Percentiles rank a stretch among this genome's conserved stretches.
phyloP scores from a whole-genome alignment of 2,329 filamentous ascomycete species.

The Beauveria varroae region DNA sequence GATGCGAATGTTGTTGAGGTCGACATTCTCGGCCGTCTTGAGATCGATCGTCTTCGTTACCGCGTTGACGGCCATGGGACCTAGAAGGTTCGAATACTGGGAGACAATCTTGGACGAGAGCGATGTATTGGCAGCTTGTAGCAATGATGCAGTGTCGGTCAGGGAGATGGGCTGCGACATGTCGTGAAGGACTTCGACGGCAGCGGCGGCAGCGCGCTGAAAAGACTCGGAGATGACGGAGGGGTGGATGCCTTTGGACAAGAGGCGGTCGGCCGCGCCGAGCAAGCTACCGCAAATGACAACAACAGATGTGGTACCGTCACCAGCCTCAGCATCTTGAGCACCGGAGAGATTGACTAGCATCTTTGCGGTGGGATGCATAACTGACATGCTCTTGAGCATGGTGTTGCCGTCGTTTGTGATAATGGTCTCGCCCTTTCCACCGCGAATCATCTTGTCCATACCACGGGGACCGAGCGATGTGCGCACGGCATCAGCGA shows the following conservation, averaged over 20 bases:
- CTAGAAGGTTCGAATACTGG: constrained; percentile 88
- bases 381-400: constrained; percentile 97
- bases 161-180: constrained; percentile 95
- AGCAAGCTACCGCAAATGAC: constrained; percentile 95
- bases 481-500: constrained; percentile 94
- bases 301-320: constrained; percentile 96
- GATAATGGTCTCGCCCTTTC: constrained; percentile 96
- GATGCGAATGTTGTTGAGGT: constrained; percentile 92
- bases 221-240: constrained; percentile 97
- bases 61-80: constrained; percentile 96
- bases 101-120: constrained; percentile 98
- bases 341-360: constrained; percentile 93
- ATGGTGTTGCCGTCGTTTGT: constrained; percentile 99
- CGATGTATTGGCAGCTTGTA: constrained; percentile 94
- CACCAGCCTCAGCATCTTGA: constrained; percentile 96
- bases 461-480: constrained; percentile 94
- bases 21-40: constrained; percentile 92
- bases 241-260: constrained; percentile 91
- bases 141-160: constrained; percentile 77
- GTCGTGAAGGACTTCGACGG: constrained; percentile 82
- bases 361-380: constrained; percentile 99
- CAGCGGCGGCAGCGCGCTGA: constrained; percentile 83
- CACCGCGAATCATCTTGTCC: constrained; percentile 99
- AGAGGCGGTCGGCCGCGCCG: constrained; percentile 83
- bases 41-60: constrained; percentile 94